Evolutionary conservation across 768 basidiomycete genomes (phyloP), one percentile per base, ranked within the genome.

Genomic region (Porpolomopsis calyptriformis): DNA sequence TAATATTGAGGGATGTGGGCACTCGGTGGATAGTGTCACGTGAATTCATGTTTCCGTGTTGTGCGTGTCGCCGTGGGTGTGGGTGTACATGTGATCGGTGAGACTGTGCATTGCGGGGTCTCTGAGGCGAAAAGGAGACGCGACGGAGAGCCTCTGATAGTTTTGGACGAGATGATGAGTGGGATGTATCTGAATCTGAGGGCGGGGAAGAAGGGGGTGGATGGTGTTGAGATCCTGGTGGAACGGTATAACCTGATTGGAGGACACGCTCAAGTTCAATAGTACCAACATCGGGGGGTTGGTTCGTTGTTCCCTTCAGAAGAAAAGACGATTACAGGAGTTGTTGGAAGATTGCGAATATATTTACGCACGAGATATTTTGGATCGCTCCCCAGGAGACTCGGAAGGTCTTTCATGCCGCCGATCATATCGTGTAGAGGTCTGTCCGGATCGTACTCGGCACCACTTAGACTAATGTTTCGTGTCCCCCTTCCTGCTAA

Each of bases 371-470:
- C 78, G 18, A 66, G 54, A 44, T 68, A 66, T 60, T 68, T 72
- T 6, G 66, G 64, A 49, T 80, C 74, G 35, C 64, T 56, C 52
- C 77, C 76, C 45, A 80, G 73, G 52, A 76, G 66, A 59, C 75
- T 80, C 49, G 78, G 63, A 52, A 70, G 73, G 46, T 68, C 70
- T 47, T 73, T 70, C 16, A 74, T 77, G 44, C 76, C 76, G 23
- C 74, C 77, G 44, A 89, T 74, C 59, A 90, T 83, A 20, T 77
- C 74, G 49, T 82, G 73, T 25, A 90, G 60, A 1, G 85, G 84
- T 18, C 88, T 70, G 26, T 91, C 87, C 3, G 88, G 87, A 59
- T 91, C 88, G 51, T 85, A 91, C 57, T 91, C 88, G 34, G 82
- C 82, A 31, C 80, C 85, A 59, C 80, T 85, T 43, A 84, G 57